Base-by-base conservation (phyloP, 148 eudicot species). In the Oxyria digyna region DNA sequence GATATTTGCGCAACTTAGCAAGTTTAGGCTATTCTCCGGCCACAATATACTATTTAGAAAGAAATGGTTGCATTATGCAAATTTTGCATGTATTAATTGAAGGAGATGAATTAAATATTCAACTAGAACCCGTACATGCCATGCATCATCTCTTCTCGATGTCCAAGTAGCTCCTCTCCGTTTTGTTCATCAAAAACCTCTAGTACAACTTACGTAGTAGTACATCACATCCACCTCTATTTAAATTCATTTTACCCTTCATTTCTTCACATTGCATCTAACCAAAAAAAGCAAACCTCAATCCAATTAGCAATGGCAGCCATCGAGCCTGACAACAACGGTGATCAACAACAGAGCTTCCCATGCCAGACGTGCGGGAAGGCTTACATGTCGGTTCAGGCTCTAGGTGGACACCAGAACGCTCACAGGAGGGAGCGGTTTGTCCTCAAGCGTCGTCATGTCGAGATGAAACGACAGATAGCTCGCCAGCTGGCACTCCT, bases 381-480 rank as follows among this genome's bases (percentile, higher is more conserved):
- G 20, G 2, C 37, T 5, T 59, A 4, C 37, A 3, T 6, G 1
- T 29, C 65, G 37, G 65, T 59, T 27, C 65, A 59, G 37, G 65
- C 65, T 3, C n/a, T 59, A 3, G 65, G 65, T 1, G 65, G 65
- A 3, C 65, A 59, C 65, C 65, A 59, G 37, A 59, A 59, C 65
- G 65, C 65, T 3, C 65, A 59, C 20, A 12, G 65, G 7, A 59
- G 8, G 10, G 65, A 59, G 65, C 8, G 65, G 20, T 59, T 59
- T 20, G 38, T 38, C 10, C 9, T 59, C 3, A 59, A 29, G 37
- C n/a, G 65, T 3, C 65, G 65, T 11, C 65, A 59, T 8, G 21
- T 59, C 20, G 37, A 59, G 37, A 59, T 59, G 65, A 59, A 59
- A 20, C 65, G 65, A n/a, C 65, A 59, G 17, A 8, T 59, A 3